Base-by-base conservation (phyloP, 176 grass and related monocot genomes). In the Aegilops speltoides region DNA sequence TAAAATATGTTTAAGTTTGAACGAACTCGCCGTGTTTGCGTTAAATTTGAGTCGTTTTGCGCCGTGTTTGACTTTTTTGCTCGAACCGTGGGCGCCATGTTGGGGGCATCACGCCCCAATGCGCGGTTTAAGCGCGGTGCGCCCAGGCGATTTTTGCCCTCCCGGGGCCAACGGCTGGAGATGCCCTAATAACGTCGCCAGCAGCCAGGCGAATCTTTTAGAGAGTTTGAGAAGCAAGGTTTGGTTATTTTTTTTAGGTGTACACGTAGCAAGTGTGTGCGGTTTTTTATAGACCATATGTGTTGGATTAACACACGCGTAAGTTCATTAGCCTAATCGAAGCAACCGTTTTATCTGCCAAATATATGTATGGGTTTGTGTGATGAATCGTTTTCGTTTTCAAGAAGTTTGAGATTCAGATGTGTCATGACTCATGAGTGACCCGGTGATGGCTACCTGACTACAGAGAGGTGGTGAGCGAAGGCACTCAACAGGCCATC, bases 171-270 rank as follows among this genome's bases (percentile, higher is more conserved):
- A n/a, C n/a, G n/a, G n/a, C n/a, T n/a, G n/a, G n/a, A n/a, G n/a
- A n/a, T n/a, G n/a, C n/a, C n/a, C n/a, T n/a, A n/a, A n/a, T n/a
- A 17, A 64, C 71, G 33, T 43, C 68, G 33, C 1, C 64, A 33
- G 28, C 26, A 12, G 28, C 5, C 22, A 33, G 13, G 2, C 20
- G 13, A 73, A 75, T 24, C n/a, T 8, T 71, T 86, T 86, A 4
- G 32, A 90, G 79, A 90, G 80, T 87, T 57, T 90, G 25, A 83
- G 64, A 90, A 86, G 89, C 73, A 87, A 79, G 38, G 2, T 40
- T 10, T 40, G 38, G 38, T 40, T 40, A 10, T 40, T 22, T n/a
- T n/a, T 54, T 11, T 12, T 13, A 15, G 2, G 15, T 13, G 6
- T 12, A 7, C 0, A 19, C 14, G 14, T 50, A 16, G 46, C 4